A percentile compares a stretch with the other conserved stretches of the same genome.
Conservation (phyloP, 2,329 filamentous ascomycete species). For the Fusarium setosum region DNA sequence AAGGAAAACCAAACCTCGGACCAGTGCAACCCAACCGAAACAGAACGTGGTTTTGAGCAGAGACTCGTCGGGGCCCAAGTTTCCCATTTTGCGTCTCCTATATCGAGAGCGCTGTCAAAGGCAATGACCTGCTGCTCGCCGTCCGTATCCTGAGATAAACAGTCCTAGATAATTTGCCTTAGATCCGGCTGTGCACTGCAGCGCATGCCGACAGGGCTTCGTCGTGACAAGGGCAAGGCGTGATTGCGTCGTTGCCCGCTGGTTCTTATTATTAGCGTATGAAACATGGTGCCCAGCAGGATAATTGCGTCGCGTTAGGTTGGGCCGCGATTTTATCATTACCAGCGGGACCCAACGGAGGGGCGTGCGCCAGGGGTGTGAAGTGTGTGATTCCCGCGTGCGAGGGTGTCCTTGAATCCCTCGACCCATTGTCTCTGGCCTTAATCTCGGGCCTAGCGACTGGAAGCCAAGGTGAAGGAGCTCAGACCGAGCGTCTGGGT, state of each 20-base stretch:
- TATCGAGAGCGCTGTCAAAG: neutral
- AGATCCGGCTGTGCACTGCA: conserved; percentile 38
- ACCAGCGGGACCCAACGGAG: conserved; percentile 34
- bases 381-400: conserved; percentile 11
- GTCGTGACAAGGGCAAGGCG: conserved; percentile 32
- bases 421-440: conserved; percentile 41
- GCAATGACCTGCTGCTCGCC: neutral
- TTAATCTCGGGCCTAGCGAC: conserved; percentile 43
- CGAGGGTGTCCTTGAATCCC: conserved; percentile 24
- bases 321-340: conserved; percentile 44
- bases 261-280: conserved; percentile 41
- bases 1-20: conserved; percentile 8
- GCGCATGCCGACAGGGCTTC: conserved; percentile 38
- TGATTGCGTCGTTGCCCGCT: conserved; percentile 22
- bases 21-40: conserved; percentile 7
- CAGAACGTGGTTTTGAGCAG: neutral
- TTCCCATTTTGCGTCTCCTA: conserved; percentile 13
- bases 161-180: conserved; percentile 39
- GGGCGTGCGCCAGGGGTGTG: conserved; percentile 33
- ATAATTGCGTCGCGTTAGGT: conserved; percentile 37
- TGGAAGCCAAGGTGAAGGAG: conserved; percentile 38
- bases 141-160: conserved; percentile 34
- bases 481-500: conserved; percentile 42
- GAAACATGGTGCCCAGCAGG: conserved; percentile 43
- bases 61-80: conserved; percentile 19